Base-by-base conservation (phyloP, 768 basidiomycete species). In the Megacollybia marginata region DNA sequence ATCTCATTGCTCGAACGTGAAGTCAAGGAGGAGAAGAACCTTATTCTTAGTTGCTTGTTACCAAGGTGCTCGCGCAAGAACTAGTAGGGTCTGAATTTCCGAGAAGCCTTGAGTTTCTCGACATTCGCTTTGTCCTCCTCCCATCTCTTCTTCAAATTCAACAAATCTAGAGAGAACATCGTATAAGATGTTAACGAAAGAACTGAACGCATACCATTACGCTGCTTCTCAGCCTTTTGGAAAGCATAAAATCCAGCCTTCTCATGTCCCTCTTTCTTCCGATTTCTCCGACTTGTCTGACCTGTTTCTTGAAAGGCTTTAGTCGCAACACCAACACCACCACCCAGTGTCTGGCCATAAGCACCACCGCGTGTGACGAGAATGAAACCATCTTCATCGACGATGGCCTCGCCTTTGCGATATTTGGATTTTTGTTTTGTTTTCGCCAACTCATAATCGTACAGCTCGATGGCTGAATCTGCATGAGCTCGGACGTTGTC, bases 321-420 rank as follows among this genome's bases (percentile, higher is more conserved):
- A 62, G 81, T 66, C 66, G 82, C 68, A 68, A 78, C 62, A 65
- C 64, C 78, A 64, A 75, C 71, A 1, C 90, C 92, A 12, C 92
- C 91, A 28, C 92, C 92, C 5, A 92, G 70, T 1, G 89, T 89
- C 60, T 90, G 75, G 5, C 93, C 92, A 57, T 93, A 93, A 18
- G 86, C 85, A 11, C 93, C 93, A 5, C 92, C 90, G 34, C 93
- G 76, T n/a, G 85, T 88, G 33, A 97, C 93, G 11, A 97, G 78
- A 10, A 92, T 95, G 64, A 95, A 97, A 2, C 93, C 93, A 53
- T 97, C 93, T 52, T 88, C 92, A 62, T 97, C 93, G 40, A 95
- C 88, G 49, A 95, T 74, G 6, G 88, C 91, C 59, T 92, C 91
- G 18, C 90, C 89, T 61, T 90, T 89, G 56, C 70, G 75, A 59